phyloP scores from a whole-genome alignment of 1,284 basidiomycete genomes.

The Pseudozyma pruni region DNA sequence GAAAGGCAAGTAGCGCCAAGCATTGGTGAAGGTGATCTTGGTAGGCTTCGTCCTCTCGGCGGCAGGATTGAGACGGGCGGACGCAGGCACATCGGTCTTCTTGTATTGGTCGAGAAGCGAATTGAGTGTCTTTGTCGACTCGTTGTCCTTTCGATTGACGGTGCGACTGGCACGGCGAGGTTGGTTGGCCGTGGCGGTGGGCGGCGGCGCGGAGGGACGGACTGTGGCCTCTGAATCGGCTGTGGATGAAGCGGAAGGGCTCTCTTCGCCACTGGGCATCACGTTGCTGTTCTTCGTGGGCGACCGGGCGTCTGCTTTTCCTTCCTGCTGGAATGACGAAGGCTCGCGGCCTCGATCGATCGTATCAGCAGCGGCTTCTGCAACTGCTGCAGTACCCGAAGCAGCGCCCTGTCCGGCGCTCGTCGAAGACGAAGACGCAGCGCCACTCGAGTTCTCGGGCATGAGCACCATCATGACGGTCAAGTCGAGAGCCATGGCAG shows the following conservation, averaged over 20 bases:
- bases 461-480: slow-evolving; percentile 57
- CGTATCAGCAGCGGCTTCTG: slow-evolving; percentile 48
- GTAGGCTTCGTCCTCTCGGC: slow-evolving; percentile 44
- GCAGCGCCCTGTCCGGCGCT: slow-evolving; percentile 5
- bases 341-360: slow-evolving; percentile 41
- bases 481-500: slow-evolving; percentile 58
- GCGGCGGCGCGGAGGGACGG: slow-evolving; percentile 25
- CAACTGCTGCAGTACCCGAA: slow-evolving; percentile 47
- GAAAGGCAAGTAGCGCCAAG: slow-evolving; percentile 64
- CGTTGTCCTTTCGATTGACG: slow-evolving; percentile 30
- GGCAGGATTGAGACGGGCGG: slow-evolving; percentile 59
- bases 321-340: slow-evolving; percentile 6
- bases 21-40: slow-evolving; percentile 58
- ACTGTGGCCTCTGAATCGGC: slow-evolving; percentile 47
- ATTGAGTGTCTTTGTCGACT: slow-evolving; percentile 56
- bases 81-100: slow-evolving; percentile 50
- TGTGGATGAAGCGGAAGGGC: slow-evolving; percentile 36
- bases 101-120: slow-evolving; percentile 63
- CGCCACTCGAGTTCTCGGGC: slow-evolving; percentile 40
- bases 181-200: slow-evolving; percentile 30
- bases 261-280: slow-evolving; percentile 27
- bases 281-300: slow-evolving; percentile 4
- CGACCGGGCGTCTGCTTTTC: slow-evolving; percentile 9
- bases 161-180: slow-evolving; percentile 31
- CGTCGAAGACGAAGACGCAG: slow-evolving; percentile 12